A percentile compares a stretch with the other conserved stretches of the same genome.
These are phyloP conservation scores for Collybiopsis confluens DNA, from an alignment of 768 basidiomycete genomes.

Conservation along the genomic window DNA sequence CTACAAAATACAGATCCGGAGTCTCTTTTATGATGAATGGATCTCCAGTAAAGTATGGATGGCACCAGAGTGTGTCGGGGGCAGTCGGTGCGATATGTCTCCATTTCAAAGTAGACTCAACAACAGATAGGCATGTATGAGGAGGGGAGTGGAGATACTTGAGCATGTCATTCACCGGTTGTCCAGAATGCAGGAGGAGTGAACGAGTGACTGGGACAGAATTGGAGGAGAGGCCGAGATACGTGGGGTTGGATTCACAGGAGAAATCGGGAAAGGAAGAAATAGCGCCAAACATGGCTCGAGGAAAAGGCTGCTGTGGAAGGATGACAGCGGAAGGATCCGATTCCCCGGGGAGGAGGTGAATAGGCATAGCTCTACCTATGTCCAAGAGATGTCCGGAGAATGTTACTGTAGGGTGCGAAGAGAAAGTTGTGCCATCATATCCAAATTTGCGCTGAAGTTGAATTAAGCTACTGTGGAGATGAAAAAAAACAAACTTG, in stretches of 20 bases:
- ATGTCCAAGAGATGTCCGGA: slow-evolving; percentile 73
- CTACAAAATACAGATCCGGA: slow-evolving; percentile 90
- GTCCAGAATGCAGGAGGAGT: slow-evolving; percentile 84
- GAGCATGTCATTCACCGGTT: slow-evolving; percentile 92
- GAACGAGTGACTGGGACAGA: slow-evolving; percentile 37
- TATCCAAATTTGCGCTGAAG: slow-evolving; percentile 61
- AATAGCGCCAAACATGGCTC: slow-evolving; percentile 79
- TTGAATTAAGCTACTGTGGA: slow-evolving; percentile 8
- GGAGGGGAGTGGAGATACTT: slow-evolving; percentile 80
- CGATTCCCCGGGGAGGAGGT: slow-evolving; percentile 80
- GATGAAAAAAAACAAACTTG: neutral
- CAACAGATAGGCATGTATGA: slow-evolving; percentile 67
- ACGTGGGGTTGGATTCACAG: slow-evolving; percentile 88
- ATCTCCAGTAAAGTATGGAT: slow-evolving; percentile 83
- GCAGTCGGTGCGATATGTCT: slow-evolving; percentile 98
- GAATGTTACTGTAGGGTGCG: slow-evolving; percentile 70
- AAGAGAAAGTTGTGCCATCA: slow-evolving; percentile 62
- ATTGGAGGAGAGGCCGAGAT: slow-evolving; percentile 54
- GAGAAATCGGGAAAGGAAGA: slow-evolving; percentile 58
- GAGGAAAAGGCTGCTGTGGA: slow-evolving; percentile 91
- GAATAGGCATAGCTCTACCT: slow-evolving; percentile 73
- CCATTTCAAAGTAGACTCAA: slow-evolving; percentile 83
- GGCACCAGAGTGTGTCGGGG: slow-evolving; percentile 98
- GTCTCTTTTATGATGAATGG: slow-evolving; percentile 86
- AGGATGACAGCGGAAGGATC: slow-evolving; percentile 89